Conservation (phyloP, 2,329 filamentous ascomycete genomes). For the Aspergillus sp. region DNA sequence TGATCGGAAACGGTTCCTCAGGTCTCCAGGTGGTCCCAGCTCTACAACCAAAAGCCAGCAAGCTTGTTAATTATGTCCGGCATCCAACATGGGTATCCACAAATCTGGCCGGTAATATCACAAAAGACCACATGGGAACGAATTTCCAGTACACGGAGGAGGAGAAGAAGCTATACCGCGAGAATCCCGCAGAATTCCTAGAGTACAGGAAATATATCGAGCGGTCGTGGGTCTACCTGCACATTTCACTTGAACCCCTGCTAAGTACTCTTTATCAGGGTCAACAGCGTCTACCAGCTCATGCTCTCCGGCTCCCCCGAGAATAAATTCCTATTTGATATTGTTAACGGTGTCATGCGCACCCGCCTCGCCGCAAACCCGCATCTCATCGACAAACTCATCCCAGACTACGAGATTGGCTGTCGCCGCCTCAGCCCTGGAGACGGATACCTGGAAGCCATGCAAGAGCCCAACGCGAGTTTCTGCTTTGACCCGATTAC, state of each 20-base stretch:
- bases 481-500: conserved; percentile 23
- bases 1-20: conserved; percentile 36
- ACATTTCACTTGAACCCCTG: too few species aligned
- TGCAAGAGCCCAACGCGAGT: conserved; percentile 24
- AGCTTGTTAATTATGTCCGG: conserved; percentile 30
- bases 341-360: conserved; percentile 17
- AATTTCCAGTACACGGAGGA: conserved; percentile 26
- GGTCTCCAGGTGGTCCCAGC: conserved; percentile 28
- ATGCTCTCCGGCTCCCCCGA: conserved; percentile 16
- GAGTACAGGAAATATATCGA: conserved; percentile 26
- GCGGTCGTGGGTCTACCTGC: conserved; percentile 6
- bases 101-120: conserved; percentile 21
- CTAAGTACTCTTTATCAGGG: neutral
- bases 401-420: conserved; percentile 25
- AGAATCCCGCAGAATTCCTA: conserved; percentile 16
- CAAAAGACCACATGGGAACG: conserved; percentile 18
- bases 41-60: conserved; percentile 15
- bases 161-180: conserved; percentile 21
- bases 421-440: conserved; percentile 31
- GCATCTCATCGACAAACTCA: conserved; percentile 22
- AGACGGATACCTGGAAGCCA: conserved; percentile 29
- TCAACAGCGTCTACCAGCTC: conserved; percentile 15
- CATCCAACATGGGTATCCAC: conserved; percentile 28
- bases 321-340: conserved; percentile 3
- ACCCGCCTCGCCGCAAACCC: conserved; percentile 17